Conservation (phyloP, 257 asterid species). For the Solanum paucissectum region DNA sequence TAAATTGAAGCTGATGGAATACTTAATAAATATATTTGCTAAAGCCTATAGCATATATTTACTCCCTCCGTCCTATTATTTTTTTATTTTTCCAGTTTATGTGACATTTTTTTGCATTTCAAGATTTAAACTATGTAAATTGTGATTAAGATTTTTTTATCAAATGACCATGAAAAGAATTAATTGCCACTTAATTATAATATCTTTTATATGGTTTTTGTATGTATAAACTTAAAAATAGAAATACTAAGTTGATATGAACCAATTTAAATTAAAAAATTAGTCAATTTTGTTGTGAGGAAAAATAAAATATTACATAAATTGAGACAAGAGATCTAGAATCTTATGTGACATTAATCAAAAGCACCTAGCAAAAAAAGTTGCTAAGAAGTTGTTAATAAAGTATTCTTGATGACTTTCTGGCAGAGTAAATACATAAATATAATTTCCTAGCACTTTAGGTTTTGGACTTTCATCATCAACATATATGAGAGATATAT, state of each 20-base stretch:
- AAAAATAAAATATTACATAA: background rate
- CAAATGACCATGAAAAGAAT: background rate
- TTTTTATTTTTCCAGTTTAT: background rate
- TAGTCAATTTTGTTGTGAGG: background rate
- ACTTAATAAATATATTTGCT: background rate
- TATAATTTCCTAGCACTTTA: background rate
- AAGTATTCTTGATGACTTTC: background rate
- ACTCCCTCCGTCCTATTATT: background rate
- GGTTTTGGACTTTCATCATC: background rate
- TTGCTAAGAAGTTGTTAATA: background rate
- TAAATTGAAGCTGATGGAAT: background rate
- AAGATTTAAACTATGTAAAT: no score
- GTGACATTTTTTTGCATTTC: background rate
- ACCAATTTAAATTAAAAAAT: background rate
- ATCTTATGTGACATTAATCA: background rate
- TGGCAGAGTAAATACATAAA: background rate
- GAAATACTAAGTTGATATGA: background rate
- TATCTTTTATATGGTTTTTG: background rate
- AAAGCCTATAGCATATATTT: background rate
- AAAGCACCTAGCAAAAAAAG: background rate
- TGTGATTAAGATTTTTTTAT: background rate
- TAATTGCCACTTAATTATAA: background rate
- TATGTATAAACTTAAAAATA: background rate
- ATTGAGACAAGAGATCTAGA: background rate
- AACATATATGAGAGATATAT: background rate